A percentile compares a stretch with the other conserved stretches of the same genome.
phyloP scores from a whole-genome alignment of 2,329 filamentous ascomycete species.

The Colletotrichum acutatum region DNA sequence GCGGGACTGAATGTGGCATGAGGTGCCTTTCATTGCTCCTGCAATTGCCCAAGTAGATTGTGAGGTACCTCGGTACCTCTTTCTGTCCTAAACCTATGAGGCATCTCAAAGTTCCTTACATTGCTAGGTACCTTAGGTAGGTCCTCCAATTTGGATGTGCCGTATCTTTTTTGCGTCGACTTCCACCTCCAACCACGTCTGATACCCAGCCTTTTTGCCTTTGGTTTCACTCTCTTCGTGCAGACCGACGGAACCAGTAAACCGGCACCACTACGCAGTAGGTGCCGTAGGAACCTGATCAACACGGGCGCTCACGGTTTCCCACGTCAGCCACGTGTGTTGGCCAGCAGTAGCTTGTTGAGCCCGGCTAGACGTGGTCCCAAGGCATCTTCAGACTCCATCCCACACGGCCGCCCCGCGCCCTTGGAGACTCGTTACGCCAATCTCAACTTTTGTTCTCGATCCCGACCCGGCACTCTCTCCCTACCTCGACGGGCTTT shows the following conservation, averaged over 20 bases:
- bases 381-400: neutral
- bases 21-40: too few species aligned
- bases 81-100: too few species aligned
- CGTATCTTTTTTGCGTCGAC: too few species aligned
- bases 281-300: neutral
- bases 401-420: neutral
- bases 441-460: neutral
- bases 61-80: too few species aligned
- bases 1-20: too few species aligned
- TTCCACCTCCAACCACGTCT: too few species aligned
- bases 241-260: neutral
- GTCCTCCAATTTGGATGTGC: too few species aligned
- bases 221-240: too few species aligned
- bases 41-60: too few species aligned
- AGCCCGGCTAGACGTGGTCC: neutral
- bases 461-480: neutral
- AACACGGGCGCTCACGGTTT: neutral
- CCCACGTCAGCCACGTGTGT: constrained; percentile 17
- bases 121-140: too few species aligned
- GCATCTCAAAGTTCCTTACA: too few species aligned
- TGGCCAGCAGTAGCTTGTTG: neutral
- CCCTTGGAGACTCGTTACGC: neutral
- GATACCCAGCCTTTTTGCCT: neutral
- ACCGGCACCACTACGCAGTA: neutral
- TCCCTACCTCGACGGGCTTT: neutral